Evolutionary conservation across 306 rosid genomes (phyloP), one percentile per base, ranked within the genome.

Genomic region (Hippophae rhamnoides): DNA sequence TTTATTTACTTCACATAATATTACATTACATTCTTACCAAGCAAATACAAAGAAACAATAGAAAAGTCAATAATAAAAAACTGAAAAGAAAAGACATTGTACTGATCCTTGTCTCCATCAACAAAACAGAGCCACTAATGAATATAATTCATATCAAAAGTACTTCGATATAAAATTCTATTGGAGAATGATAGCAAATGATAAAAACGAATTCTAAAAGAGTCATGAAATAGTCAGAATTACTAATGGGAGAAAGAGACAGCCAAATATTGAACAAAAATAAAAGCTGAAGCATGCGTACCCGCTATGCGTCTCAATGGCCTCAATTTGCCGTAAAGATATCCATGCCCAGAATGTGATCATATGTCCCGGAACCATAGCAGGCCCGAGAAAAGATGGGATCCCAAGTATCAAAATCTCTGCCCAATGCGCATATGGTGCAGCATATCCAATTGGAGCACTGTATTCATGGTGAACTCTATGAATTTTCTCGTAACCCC

Each of bases 351-450:
- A 86, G 75, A 80, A 86, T 6, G 94, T 86, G 64, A 74, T 57
- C 68, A 84, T 81, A 73, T 90, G 97, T 1, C 97, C 90, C 56
- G 97, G 97, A 63, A 69, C 82, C 23, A 90, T 61, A 6, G 85
- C 89, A 6, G 97, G 97, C 44, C 94, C 95, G 3, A 86, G 78
- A 68, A 90, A 84, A 45, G 95, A 69, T 7, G 97, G 94, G 65
- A 82, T 60, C 10, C 97, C 95, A 13, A 90, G 75, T 43, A 82
- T 75, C 72, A 87, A 62, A 58, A 84, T n/a, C 79, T 90, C 95
- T 2, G 89, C 86, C 97, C 95, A 90, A 69, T 90, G 95, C 0
- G 95, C 90, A 52, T 86, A 81, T 3, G 95, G 95, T 13, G 95
- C 97, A 1, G 97, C 81, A 27, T 66, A 81, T 11, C 81, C 95